Percentiles rank a stretch among this genome's conserved stretches.
Conservation (phyloP, 1,284 basidiomycete species). For the Vanrija pseudolonga region DNA sequence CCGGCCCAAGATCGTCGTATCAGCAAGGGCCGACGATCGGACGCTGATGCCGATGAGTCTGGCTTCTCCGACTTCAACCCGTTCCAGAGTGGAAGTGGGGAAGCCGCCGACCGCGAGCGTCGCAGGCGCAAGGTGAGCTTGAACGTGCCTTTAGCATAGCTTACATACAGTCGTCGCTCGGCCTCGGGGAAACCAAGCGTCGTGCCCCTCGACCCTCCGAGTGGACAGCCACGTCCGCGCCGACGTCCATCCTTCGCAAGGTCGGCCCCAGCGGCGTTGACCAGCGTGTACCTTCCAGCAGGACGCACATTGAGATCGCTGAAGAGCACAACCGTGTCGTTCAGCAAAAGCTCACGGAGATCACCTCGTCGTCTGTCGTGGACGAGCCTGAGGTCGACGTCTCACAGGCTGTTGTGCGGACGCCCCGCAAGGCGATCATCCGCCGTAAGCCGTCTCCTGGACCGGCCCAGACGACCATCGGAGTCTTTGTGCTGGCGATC, state of each 20-base stretch:
- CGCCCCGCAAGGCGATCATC: conserved; percentile 11
- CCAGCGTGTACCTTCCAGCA: conserved; percentile 28
- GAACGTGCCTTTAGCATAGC: neutral
- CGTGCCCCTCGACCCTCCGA: conserved; percentile 13
- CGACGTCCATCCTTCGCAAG: conserved; percentile 23
- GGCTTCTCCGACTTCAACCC: conserved; percentile 56
- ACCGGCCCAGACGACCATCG: conserved; percentile 44
- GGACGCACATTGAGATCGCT: conserved; percentile 21
- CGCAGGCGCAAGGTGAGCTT: conserved; percentile 42
- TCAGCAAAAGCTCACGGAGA: conserved; percentile 26
- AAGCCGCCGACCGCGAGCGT: conserved; percentile 43
- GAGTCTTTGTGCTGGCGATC: conserved; percentile 49
- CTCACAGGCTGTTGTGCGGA: neutral
- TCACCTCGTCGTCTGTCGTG: conserved; percentile 9
- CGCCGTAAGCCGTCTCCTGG: conserved; percentile 3
- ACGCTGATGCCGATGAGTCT: conserved; percentile 27
- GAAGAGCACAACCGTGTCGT: conserved; percentile 35
- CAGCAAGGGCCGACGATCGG: conserved; percentile 17
- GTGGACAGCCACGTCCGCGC: conserved; percentile 16
- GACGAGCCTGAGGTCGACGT: neutral
- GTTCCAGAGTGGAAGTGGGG: conserved; percentile 54
- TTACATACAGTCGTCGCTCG: conserved; percentile 18
- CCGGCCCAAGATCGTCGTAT: too few relatives aligned
- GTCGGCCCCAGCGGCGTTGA: conserved; percentile 36
- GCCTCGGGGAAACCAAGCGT: conserved; percentile 13